phyloP scores from a whole-genome alignment of 371 early-diverging fungal genomes.

The Vairimorpha necatrix region DNA sequence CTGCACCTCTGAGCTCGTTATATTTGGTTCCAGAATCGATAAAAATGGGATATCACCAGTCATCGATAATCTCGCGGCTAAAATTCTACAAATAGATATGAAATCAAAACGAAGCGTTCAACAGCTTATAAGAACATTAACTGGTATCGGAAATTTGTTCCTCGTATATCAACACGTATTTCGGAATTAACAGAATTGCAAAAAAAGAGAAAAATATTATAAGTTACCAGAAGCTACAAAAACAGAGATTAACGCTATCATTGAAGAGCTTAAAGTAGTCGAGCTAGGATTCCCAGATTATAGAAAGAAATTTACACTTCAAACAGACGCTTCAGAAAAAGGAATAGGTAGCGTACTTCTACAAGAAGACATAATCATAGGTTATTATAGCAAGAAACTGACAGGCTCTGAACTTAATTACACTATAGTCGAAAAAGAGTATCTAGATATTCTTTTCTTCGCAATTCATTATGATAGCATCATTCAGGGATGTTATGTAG shows the following conservation, averaged over 20 bases:
- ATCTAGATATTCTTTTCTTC: slow-evolving; percentile 15
- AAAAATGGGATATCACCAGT: not conserved
- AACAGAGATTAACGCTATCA: too few relatives aligned
- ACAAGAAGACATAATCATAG: slow-evolving; percentile 30
- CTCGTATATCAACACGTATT: not conserved
- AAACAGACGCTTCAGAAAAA: slow-evolving; percentile 42
- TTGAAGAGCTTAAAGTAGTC: not conserved
- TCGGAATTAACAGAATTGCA: not conserved
- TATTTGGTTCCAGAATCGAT: slow-evolving; percentile 14
- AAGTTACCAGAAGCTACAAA: too few relatives aligned
- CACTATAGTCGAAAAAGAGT: too few relatives aligned
- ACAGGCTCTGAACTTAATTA: slow-evolving; percentile 33
- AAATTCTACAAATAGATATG: not conserved
- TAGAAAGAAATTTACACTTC: slow-evolving; percentile 31
- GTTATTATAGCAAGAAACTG: slow-evolving; percentile 23
- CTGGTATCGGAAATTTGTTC: slow-evolving; percentile 5
- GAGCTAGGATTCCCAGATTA: slow-evolving; percentile 33
- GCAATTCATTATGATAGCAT: slow-evolving; percentile 26
- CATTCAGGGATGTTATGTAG: slow-evolving; percentile 32
- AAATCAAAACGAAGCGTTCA: not conserved
- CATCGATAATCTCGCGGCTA: not conserved
- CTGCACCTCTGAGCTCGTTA: not conserved
- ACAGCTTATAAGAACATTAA: not conserved
- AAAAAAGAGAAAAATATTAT: not conserved
- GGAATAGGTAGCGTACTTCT: slow-evolving; percentile 45